These are phyloP conservation scores for Gossypium turneri DNA, from an alignment of 345 rosid species.

Conservation along the genomic window DNA sequence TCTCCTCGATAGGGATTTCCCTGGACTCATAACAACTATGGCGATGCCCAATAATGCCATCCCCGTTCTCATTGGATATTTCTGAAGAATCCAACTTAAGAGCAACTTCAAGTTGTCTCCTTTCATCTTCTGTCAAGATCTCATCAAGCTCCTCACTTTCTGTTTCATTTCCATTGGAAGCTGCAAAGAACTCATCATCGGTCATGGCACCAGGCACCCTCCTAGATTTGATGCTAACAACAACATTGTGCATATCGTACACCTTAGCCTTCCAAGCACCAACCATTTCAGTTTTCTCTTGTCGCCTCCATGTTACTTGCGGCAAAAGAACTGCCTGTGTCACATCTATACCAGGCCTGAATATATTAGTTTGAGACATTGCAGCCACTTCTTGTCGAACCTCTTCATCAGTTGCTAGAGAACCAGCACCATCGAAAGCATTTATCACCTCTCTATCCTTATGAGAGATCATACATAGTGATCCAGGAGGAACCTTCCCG, in stretches of 20 bases:
- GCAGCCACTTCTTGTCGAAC: conserved; percentile 81
- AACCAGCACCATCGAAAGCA: conserved; percentile 84
- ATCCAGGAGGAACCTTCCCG: conserved; percentile 66
- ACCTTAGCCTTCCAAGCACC: conserved; percentile 92
- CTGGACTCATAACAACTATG: conserved; percentile 14
- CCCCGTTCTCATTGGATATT: conserved; percentile 42
- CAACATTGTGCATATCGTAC: conserved; percentile 96
- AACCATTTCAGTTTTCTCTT: conserved; percentile 85
- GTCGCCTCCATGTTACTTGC: conserved; percentile 92
- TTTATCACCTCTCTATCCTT: conserved; percentile 94
- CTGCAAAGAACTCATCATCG: conserved; percentile 78
- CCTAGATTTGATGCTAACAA: conserved; percentile 88
- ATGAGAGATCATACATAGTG: conserved; percentile 83
- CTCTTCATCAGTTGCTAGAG: conserved; percentile 81
- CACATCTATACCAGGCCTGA: conserved; percentile 96
- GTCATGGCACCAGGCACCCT: conserved; percentile 91
- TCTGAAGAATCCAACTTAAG: conserved; percentile 75
- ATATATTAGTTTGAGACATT: conserved; percentile 87
- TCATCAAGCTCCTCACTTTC: conserved; percentile 76
- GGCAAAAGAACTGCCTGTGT: conserved; percentile 84
- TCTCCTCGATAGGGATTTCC: conserved; percentile 38
- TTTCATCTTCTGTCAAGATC: conserved; percentile 81
- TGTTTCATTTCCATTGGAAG: conserved; percentile 66
- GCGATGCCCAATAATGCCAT: conserved; percentile 51
- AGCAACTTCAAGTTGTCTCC: conserved; percentile 84